A percentile compares a stretch with the other conserved stretches of the same genome.
These are phyloP conservation scores for Ampelocalamus luodianensis DNA, from an alignment of 176 grass and related monocot species.

Conservation along the genomic window DNA sequence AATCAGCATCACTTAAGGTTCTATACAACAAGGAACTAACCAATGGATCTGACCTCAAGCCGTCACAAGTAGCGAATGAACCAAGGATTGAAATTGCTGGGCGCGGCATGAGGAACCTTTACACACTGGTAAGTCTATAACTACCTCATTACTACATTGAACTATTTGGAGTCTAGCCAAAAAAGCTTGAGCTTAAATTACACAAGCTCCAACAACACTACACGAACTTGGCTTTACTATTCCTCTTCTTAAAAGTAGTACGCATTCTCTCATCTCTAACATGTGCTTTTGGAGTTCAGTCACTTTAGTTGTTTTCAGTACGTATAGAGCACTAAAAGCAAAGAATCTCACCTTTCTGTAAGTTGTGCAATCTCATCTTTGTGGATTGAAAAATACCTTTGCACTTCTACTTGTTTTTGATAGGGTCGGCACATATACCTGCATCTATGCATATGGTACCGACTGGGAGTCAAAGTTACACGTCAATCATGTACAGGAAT, in stretches of 20 bases:
- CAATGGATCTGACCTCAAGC: constrained; percentile 89
- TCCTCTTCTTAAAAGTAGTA: constrained; percentile 19
- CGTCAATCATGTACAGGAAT: constrained; percentile 35
- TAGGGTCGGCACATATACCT: constrained; percentile 33
- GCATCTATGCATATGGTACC: constrained; percentile 37
- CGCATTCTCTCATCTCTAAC: constrained; percentile 12
- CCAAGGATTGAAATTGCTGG: constrained; percentile 77
- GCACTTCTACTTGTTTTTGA: constrained; percentile 21
- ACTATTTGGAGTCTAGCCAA: constrained; percentile 5
- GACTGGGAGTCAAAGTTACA: constrained; percentile 36
- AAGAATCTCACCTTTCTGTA: constrained; percentile 40
- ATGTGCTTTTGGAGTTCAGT: constrained; percentile 16
- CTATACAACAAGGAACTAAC: constrained; percentile 84
- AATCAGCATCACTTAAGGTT: constrained; percentile 71
- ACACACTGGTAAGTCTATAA: constrained; percentile 83
- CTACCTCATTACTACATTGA: constrained; percentile 30
- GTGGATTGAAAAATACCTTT: constrained; percentile 39
- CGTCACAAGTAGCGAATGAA: constrained; percentile 69
- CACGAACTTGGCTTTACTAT: constrained; percentile 4
- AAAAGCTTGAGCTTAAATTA: not conserved
- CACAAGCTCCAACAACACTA: constrained; percentile 14
- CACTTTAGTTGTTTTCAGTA: constrained; percentile 38
- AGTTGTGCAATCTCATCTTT: constrained; percentile 32
- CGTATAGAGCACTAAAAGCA: constrained; percentile 33
- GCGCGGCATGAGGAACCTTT: constrained; percentile 65